phyloP scores from a whole-genome alignment of 2,329 filamentous ascomycete genomes.

The Scolecobasidium constrictum region DNA sequence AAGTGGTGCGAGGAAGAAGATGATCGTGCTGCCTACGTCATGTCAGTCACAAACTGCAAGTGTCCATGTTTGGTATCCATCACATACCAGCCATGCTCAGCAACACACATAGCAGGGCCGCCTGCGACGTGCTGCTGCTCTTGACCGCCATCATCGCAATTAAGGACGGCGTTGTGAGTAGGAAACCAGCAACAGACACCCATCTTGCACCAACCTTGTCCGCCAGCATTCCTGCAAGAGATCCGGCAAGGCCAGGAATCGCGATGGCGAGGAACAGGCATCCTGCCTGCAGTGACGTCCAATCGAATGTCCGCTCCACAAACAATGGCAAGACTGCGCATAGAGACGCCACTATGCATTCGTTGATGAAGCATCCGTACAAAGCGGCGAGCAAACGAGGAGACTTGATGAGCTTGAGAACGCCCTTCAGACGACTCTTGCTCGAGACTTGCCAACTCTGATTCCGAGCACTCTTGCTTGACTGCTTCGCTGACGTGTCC shows the following conservation, averaged over 20 bases:
- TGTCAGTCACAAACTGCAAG: not conserved
- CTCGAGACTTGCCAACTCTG: no score
- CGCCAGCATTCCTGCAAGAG: not conserved
- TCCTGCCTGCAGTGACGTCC: constrained; percentile 55
- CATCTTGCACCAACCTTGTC: not conserved
- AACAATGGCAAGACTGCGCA: constrained; percentile 47
- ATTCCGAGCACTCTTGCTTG: no score
- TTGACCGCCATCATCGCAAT: constrained; percentile 56
- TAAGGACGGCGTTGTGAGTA: constrained; percentile 46
- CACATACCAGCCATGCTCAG: not conserved
- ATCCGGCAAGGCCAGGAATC: constrained; percentile 1
- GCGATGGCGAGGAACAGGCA: not conserved
- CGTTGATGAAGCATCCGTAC: constrained; percentile 42
- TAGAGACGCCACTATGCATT: constrained; percentile 41
- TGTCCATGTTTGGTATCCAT: not conserved
- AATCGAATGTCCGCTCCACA: constrained; percentile 40
- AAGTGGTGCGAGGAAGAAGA: not conserved
- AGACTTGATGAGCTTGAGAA: not conserved
- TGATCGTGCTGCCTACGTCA: not conserved
- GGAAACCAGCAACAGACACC: constrained; percentile 38
- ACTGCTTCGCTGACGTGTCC: no score
- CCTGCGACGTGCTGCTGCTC: constrained; percentile 37
- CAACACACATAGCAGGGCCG: no score
- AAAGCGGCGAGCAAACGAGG: constrained; percentile 45
- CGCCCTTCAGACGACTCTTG: no score